A percentile compares a stretch with the other conserved stretches of the same genome.
phyloP scores from a whole-genome alignment of 805 yeast genomes.

The Saccharomycopsis lassenensis region DNA sequence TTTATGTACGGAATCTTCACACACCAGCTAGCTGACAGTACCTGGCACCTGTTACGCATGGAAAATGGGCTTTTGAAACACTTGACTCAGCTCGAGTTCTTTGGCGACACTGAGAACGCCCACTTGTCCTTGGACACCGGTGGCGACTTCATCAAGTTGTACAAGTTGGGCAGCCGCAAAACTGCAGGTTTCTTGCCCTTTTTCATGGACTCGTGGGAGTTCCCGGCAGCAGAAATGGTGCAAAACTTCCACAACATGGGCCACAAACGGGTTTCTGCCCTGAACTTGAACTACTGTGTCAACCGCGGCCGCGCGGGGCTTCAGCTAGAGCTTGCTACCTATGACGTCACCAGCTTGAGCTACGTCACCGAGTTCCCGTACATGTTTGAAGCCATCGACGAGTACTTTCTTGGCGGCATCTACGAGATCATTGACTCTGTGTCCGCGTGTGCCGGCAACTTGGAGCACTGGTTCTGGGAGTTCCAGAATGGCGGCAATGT shows the following conservation, averaged over 20 bases:
- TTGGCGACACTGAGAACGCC: slow-evolving; percentile 36
- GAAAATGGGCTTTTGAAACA: slow-evolving; percentile 41
- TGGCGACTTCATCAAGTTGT: slow-evolving; percentile 46
- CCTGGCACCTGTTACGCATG: slow-evolving; percentile 56
- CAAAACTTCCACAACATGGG: slow-evolving; percentile 32
- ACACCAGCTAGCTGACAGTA: slow-evolving; percentile 54
- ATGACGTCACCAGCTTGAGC: slow-evolving; percentile 4
- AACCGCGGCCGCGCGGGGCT: slow-evolving; percentile 33
- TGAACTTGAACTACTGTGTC: slow-evolving; percentile 39
- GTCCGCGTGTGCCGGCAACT: slow-evolving; percentile 21
- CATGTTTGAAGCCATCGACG: slow-evolving; percentile 23
- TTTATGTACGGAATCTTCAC: slow-evolving; percentile 48
- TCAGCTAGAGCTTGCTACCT: slow-evolving; percentile 8
- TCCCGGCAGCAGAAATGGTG: slow-evolving; percentile 34
- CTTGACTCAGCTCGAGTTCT: slow-evolving; percentile 43
- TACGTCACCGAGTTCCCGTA: slow-evolving; percentile 24
- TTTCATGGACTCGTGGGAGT: slow-evolving; percentile 28
- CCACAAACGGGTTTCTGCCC: slow-evolving; percentile 22
- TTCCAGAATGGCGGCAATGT: slow-evolving; percentile 4
- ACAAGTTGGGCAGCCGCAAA: slow-evolving; percentile 24
- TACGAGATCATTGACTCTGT: slow-evolving; percentile 25
- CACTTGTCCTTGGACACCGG: slow-evolving; percentile 50
- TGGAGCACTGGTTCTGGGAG: slow-evolving; percentile 24
- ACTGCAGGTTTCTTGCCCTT: slow-evolving; percentile 14
- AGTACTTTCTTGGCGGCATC: slow-evolving; percentile 29